A percentile compares a stretch with the other conserved stretches of the same genome.
phyloP scores from a whole-genome alignment of 2,329 filamentous ascomycete genomes.

The Colletotrichum kahawae region DNA sequence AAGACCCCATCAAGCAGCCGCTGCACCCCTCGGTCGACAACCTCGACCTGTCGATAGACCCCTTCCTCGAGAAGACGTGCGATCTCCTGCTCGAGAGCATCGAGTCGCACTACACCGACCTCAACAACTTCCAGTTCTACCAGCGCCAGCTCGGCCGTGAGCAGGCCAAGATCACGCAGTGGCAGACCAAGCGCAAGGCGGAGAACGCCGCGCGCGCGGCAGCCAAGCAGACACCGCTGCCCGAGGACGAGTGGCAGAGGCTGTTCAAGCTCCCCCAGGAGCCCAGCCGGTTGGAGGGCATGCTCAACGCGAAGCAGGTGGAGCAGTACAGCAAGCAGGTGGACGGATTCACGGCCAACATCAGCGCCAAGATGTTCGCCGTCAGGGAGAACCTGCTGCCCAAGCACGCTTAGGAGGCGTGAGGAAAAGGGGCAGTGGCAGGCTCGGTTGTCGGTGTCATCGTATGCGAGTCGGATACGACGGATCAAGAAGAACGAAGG shows the following conservation, averaged over 20 bases:
- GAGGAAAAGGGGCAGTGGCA: not conserved
- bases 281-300: slow-evolving; percentile 88
- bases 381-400: slow-evolving; percentile 75
- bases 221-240: slow-evolving; percentile 86
- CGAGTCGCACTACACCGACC: slow-evolving; percentile 96
- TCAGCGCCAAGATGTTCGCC: slow-evolving; percentile 97
- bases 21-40: slow-evolving; percentile 88
- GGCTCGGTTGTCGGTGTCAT: not conserved
- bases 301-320: slow-evolving; percentile 94
- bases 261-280: slow-evolving; percentile 98
- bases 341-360: slow-evolving; percentile 90
- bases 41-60: slow-evolving; percentile 92
- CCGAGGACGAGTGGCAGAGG: slow-evolving; percentile 98
- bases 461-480: not conserved
- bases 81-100: slow-evolving; percentile 96
- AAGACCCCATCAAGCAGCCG: slow-evolving; percentile 65
- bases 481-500: not conserved
- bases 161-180: slow-evolving; percentile 94
- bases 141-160: slow-evolving; percentile 92
- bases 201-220: slow-evolving; percentile 87
- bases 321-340: slow-evolving; percentile 98
- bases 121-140: slow-evolving; percentile 98
- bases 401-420: slow-evolving; percentile 41
- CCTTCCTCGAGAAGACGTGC: slow-evolving; percentile 97
- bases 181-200: slow-evolving; percentile 95